Percentiles rank a stretch among this genome's conserved stretches.
These are phyloP conservation scores for Antrodiella citrinella DNA, from an alignment of 768 basidiomycete genomes.

Conservation along the genomic window DNA sequence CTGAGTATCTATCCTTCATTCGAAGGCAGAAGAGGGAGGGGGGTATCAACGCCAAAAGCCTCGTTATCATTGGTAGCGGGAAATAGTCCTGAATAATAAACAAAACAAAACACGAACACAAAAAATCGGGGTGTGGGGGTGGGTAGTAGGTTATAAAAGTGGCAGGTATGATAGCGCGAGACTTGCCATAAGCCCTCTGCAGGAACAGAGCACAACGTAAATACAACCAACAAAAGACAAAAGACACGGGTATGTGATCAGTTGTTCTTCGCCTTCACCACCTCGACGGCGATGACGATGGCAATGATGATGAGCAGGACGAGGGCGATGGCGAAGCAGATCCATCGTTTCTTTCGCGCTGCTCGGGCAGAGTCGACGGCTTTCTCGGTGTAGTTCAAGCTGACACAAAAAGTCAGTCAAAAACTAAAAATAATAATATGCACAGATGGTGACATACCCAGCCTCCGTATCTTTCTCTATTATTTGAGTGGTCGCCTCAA, in stretches of 20 bases:
- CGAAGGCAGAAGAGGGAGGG: no score
- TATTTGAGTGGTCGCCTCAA: constrained; percentile 66
- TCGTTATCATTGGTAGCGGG: neutral
- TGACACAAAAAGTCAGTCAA: constrained; percentile 21
- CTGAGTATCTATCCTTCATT: no score
- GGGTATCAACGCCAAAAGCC: no score
- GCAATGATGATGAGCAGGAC: constrained; percentile 57
- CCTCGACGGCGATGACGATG: constrained; percentile 39
- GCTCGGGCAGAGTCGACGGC: constrained; percentile 81
- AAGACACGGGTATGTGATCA: neutral
- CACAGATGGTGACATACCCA: constrained; percentile 45
- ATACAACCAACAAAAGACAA: neutral
- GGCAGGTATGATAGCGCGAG: neutral
- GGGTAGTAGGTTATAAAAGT: neutral
- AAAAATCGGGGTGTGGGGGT: neutral
- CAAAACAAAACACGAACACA: neutral
- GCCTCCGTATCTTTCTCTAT: constrained; percentile 81
- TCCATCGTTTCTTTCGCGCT: constrained; percentile 95
- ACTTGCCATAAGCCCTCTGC: neutral
- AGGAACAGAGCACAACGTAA: neutral
- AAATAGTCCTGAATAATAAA: neutral
- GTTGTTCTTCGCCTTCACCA: neutral
- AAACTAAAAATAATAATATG: neutral
- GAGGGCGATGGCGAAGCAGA: constrained; percentile 77
- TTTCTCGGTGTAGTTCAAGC: constrained; percentile 75